These are phyloP conservation scores for Mesembryanthemum crystallinum DNA, from an alignment of 148 eudicot species.

Conservation along the genomic window DNA sequence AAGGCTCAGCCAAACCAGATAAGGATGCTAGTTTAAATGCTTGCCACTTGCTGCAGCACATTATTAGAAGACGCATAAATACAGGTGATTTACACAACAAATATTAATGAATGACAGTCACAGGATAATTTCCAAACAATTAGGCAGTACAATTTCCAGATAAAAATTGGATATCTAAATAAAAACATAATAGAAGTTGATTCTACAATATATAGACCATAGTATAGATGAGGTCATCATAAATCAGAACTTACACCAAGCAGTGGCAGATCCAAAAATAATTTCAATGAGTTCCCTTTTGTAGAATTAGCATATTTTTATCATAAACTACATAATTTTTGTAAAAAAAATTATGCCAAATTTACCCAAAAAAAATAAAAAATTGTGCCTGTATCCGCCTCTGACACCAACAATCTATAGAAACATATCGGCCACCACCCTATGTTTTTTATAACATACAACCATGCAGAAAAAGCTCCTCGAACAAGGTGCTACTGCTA, in stretches of 20 bases:
- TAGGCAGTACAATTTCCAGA: not conserved
- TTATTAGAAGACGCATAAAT: not conserved
- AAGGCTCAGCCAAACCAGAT: slow-evolving; percentile 94
- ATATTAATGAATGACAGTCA: not conserved
- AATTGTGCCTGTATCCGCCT: no score
- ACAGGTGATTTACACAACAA: not conserved
- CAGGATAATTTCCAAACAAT: not conserved
- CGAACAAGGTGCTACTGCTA: not conserved
- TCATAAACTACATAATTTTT: no score
- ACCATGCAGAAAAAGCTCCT: not conserved
- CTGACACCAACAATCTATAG: not conserved
- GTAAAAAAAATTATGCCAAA: no score
- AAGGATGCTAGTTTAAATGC: slow-evolving; percentile 96
- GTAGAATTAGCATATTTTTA: no score
- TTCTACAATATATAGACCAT: not conserved
- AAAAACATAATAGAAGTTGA: not conserved
- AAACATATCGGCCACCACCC: not conserved
- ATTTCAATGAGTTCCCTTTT: no score
- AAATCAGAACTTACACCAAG: no score
- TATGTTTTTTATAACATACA: not conserved
- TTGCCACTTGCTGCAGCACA: slow-evolving; percentile 86
- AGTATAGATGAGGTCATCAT: not conserved
- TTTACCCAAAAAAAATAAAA: no score
- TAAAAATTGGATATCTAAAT: not conserved
- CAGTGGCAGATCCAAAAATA: no score